A percentile compares a stretch with the other conserved stretches of the same genome.
Evolutionary conservation across 208 protist species (phyloP).

Genomic region (Leptomonas pyrrhocoris): DNA sequence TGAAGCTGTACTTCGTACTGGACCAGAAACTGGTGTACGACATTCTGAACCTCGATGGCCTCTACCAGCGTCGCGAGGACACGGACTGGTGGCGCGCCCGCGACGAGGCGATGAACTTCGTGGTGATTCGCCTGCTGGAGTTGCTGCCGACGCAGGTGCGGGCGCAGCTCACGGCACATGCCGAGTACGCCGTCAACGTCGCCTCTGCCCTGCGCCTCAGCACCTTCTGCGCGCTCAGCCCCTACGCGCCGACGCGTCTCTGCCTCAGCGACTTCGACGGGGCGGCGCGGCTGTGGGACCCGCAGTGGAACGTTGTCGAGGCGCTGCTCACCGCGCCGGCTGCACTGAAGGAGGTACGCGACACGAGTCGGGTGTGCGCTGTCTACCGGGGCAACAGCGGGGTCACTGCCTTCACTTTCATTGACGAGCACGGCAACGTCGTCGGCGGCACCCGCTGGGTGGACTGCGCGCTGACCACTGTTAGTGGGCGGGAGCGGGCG

Average conservation of each 20-base stretch:
- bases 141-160: slow-evolving; percentile 65
- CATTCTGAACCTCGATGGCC: slow-evolving; percentile 56
- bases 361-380: slow-evolving; percentile 68
- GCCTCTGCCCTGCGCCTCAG: slow-evolving; percentile 56
- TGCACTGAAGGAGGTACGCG: slow-evolving; percentile 7
- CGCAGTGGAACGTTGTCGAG: slow-evolving; percentile 87
- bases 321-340: slow-evolving; percentile 39
- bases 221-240: slow-evolving; percentile 61
- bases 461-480: slow-evolving; percentile 63
- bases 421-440: slow-evolving; percentile 76
- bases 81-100: slow-evolving; percentile 67
- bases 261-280: slow-evolving; percentile 58
- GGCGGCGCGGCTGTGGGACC: slow-evolving; percentile 64
- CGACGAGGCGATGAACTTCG: slow-evolving; percentile 61
- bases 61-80: slow-evolving; percentile 53
- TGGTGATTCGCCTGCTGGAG: slow-evolving; percentile 65
- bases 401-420: slow-evolving; percentile 74
- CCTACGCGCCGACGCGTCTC: slow-evolving; percentile 71
- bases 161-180: slow-evolving; percentile 56
- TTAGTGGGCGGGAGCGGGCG: slow-evolving; percentile 49
- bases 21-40: slow-evolving; percentile 69
- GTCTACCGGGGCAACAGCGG: slow-evolving; percentile 72
- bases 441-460: slow-evolving; percentile 74
- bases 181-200: slow-evolving; percentile 46
- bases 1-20: slow-evolving; percentile 74